Conservation (phyloP, 768 basidiomycete species). For the Hypholoma sublateritium region DNA sequence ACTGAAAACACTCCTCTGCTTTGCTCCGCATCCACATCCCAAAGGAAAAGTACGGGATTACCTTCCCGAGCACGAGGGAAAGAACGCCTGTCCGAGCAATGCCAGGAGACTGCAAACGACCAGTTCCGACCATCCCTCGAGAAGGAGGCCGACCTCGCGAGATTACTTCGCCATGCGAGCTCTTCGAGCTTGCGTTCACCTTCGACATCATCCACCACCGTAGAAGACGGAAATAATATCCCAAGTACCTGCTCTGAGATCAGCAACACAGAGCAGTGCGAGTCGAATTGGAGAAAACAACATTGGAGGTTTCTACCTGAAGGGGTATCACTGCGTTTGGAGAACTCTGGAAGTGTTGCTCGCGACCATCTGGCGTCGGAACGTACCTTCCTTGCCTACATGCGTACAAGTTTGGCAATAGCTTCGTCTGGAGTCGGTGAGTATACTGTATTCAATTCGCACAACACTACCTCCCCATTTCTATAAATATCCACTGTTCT, state of each 20-base stretch:
- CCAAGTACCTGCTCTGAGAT: too few species aligned
- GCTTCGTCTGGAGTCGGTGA: conserved; percentile 60
- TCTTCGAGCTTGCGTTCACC: background rate
- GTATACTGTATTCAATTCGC: conserved; percentile 17
- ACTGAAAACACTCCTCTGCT: too few species aligned
- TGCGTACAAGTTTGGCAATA: conserved; percentile 62
- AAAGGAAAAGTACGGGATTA: too few species aligned
- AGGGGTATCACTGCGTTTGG: conserved; percentile 27
- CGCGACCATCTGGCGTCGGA: conserved; percentile 66
- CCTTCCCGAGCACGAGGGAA: too few species aligned
- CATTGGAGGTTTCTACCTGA: background rate
- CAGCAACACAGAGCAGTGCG: too few species aligned
- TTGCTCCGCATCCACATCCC: too few species aligned
- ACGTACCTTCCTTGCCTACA: conserved; percentile 62
- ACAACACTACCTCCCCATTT: too few species aligned
- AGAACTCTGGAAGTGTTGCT: conserved; percentile 63
- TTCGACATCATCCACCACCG: background rate
- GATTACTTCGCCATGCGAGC: background rate
- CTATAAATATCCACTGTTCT: background rate
- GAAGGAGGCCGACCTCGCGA: background rate
- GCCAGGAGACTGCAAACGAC: too few species aligned
- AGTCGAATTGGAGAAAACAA: too few species aligned
- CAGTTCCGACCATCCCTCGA: too few species aligned
- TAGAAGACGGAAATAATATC: background rate
- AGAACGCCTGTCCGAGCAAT: too few species aligned